Evolutionary conservation across 371 early-diverging fungal species (phyloP).

Genomic region (Mucor saturninus): DNA sequence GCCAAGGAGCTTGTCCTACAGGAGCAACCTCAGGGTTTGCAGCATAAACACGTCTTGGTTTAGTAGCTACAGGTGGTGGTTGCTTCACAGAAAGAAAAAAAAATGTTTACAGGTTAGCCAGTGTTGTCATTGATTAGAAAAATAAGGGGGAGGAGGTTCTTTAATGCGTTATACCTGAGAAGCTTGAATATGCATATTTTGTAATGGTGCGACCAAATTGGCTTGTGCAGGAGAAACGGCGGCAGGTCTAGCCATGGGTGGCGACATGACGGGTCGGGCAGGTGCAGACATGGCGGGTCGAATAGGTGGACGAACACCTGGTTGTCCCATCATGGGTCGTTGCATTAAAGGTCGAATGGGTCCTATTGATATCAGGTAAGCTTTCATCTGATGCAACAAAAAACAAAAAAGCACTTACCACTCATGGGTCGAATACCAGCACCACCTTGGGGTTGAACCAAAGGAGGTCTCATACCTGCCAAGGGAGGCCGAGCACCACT

Average conservation of each 20-base stretch:
- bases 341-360: conserved; percentile 23
- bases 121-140: too few species aligned
- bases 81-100: neutral
- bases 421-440: conserved; percentile 9
- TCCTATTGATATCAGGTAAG: neutral
- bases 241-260: conserved; percentile 8
- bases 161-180: neutral
- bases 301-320: conserved; percentile 8
- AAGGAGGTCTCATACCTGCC: neutral
- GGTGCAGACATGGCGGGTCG: conserved; percentile 9
- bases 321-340: conserved; percentile 15
- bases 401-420: neutral
- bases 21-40: conserved; percentile 32
- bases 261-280: neutral
- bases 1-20: conserved; percentile 21
- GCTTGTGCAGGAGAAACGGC: conserved; percentile 4
- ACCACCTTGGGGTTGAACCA: conserved; percentile 9
- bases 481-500: neutral
- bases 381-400: neutral
- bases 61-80: conserved; percentile 3
- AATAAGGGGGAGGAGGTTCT: too few species aligned
- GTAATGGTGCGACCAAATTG: conserved; percentile 33
- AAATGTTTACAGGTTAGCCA: too few species aligned
- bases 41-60: conserved; percentile 45
- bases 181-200: conserved; percentile 40